Conservation (phyloP, 2,329 filamentous ascomycete species). For the Aspergillus jensenii region DNA sequence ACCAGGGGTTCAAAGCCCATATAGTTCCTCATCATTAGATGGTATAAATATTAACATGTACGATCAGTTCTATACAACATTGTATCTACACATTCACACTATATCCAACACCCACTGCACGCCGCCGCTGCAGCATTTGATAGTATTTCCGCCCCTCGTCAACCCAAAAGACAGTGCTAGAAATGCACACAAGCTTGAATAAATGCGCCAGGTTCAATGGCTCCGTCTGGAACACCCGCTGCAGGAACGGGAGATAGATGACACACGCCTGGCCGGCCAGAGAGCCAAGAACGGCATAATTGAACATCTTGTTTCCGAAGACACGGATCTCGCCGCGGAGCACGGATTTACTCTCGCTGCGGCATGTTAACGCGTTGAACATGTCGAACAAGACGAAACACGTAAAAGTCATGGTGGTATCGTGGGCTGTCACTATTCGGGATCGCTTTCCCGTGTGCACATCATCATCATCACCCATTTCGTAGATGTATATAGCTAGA, state of each 20-base stretch:
- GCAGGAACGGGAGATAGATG: conserved; percentile 91
- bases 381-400: conserved; percentile 99
- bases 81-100: conserved; percentile 39
- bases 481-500: conserved; percentile 83
- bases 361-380: conserved; percentile 96
- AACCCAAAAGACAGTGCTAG: conserved; percentile 91
- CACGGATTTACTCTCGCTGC: conserved; percentile 85
- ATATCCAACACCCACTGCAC: conserved; percentile 38
- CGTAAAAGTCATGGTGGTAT: conserved; percentile 99
- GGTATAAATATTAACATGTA: conserved; percentile 1
- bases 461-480: conserved; percentile 73
- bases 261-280: conserved; percentile 84
- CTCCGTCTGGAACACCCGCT: conserved; percentile 95
- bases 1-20: not conserved
- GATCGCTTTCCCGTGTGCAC: conserved; percentile 38
- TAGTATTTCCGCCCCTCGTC: conserved; percentile 84
- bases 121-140: conserved; percentile 29
- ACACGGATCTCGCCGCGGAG: conserved; percentile 80
- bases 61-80: not conserved
- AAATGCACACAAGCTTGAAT: conserved; percentile 68
- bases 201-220: conserved; percentile 74
- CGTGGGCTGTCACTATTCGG: conserved; percentile 77
- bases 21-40: conserved; percentile 1
- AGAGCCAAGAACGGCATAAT: conserved; percentile 87
- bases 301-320: conserved; percentile 89